These are phyloP conservation scores for Melampsora americana DNA, from an alignment of 1,284 basidiomycete species.

Conservation along the genomic window DNA sequence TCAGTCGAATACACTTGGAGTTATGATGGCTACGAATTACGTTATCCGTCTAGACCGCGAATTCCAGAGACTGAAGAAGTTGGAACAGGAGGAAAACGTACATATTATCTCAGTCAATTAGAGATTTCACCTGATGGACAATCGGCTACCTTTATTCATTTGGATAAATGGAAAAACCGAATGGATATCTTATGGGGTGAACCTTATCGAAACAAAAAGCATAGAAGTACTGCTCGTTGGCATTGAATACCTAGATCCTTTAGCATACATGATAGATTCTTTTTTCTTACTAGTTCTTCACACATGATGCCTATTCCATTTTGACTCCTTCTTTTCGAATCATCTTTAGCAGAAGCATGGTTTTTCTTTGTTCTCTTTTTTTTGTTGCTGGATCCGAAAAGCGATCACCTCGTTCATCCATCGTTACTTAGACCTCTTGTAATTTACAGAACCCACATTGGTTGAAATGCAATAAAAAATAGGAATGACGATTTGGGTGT, in stretches of 20 bases:
- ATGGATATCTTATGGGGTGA: slow-evolving; percentile 22
- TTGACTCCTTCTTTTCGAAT: no score
- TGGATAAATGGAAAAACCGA: slow-evolving; percentile 19
- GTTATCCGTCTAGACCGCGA: slow-evolving; percentile 6
- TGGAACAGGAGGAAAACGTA: slow-evolving; percentile 32
- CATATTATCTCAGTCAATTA: slow-evolving; percentile 24
- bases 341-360: no score
- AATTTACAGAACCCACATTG: no score
- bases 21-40: slow-evolving; percentile 17
- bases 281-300: no score
- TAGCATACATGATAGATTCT: no score
- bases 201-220: neutral
- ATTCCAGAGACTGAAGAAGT: slow-evolving; percentile 27
- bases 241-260: neutral
- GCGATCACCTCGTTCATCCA: no score
- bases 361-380: no score
- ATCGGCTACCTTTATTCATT: slow-evolving; percentile 19
- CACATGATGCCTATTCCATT: no score
- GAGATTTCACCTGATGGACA: neutral
- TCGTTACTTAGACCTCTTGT: no score
- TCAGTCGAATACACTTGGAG: slow-evolving; percentile 45
- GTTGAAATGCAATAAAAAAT: no score
- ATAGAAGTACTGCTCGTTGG: neutral
- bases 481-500: no score
- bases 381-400: no score